phyloP scores from a whole-genome alignment of 306 rosid species.

The Vicia faba region DNA sequence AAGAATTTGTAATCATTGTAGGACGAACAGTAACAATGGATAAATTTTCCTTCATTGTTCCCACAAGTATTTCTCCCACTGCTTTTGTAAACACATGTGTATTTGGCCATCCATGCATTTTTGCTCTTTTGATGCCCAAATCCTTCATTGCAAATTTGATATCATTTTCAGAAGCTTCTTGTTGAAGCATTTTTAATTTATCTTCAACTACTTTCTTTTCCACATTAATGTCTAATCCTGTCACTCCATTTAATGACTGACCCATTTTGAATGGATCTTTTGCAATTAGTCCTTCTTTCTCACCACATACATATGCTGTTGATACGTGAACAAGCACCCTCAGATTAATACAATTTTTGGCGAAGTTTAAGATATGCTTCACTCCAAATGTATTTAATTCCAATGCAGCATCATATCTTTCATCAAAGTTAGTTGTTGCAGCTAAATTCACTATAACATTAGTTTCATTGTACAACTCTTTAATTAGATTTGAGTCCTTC shows the following conservation, averaged over 20 bases:
- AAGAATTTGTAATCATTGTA: slow-evolving; percentile 63
- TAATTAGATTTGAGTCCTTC: slow-evolving; percentile 44
- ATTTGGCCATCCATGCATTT: slow-evolving; percentile 76
- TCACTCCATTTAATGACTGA: slow-evolving; percentile 59
- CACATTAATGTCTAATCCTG: slow-evolving; percentile 53
- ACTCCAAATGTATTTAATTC: slow-evolving; percentile 66
- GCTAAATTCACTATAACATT: slow-evolving; percentile 69
- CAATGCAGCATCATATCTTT: slow-evolving; percentile 75
- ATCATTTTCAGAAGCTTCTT: slow-evolving; percentile 42
- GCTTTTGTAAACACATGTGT: slow-evolving; percentile 76
- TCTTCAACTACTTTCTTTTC: slow-evolving; percentile 53
- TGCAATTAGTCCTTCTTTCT: slow-evolving; percentile 54
- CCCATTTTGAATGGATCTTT: slow-evolving; percentile 63
- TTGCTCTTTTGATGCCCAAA: slow-evolving; percentile 70
- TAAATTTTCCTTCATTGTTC: slow-evolving; percentile 42
- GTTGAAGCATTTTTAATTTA: slow-evolving; percentile 42
- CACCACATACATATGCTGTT: slow-evolving; percentile 85
- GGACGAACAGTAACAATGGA: slow-evolving; percentile 62
- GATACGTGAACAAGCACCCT: slow-evolving; percentile 70
- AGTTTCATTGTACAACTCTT: slow-evolving; percentile 48
- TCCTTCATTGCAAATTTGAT: slow-evolving; percentile 62
- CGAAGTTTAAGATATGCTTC: slow-evolving; percentile 60
- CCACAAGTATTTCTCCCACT: slow-evolving; percentile 82
- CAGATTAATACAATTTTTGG: slow-evolving; percentile 54
- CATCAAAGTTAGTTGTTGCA: slow-evolving; percentile 76